Conservation (phyloP, 768 basidiomycete species). For the Nidularia sp. region DNA sequence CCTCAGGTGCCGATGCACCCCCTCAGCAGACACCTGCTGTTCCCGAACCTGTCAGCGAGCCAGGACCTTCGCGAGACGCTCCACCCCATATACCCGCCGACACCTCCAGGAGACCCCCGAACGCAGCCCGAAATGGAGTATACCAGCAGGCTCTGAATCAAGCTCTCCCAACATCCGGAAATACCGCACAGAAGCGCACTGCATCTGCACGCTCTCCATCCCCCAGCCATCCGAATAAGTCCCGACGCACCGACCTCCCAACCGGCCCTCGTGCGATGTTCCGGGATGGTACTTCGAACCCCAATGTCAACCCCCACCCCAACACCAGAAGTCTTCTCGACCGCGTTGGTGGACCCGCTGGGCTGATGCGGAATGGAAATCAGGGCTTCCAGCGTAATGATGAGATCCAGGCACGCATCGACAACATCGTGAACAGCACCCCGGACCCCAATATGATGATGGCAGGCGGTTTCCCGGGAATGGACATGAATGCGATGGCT, state of each 20-base stretch:
- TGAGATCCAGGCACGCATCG: conserved; percentile 76
- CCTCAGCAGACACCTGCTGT: conserved; percentile 30
- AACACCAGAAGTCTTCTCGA: conserved; percentile 71
- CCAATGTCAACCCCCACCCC: conserved; percentile 14
- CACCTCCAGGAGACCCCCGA: conserved; percentile 37
- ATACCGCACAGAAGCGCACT: conserved; percentile 56
- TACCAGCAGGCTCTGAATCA: conserved; percentile 77
- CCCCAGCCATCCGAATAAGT: conserved; percentile 62
- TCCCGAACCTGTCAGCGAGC: conserved; percentile 23
- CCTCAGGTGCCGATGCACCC: conserved; percentile 43
- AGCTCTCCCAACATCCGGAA: conserved; percentile 46
- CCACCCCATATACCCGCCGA: conserved; percentile 31
- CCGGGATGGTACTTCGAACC: conserved; percentile 29
- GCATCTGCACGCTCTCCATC: conserved; percentile 68
- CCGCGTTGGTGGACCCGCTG: conserved; percentile 63
- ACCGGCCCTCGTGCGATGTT: conserved; percentile 86
- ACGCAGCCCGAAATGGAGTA: conserved; percentile 50
- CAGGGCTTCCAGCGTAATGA: conserved; percentile 41
- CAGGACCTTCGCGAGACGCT: conserved; percentile 21
- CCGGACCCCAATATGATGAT: conserved; percentile 57
- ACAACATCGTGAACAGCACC: conserved; percentile 64
- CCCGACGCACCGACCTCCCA: conserved; percentile 72
- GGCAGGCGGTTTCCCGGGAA: conserved; percentile 34
- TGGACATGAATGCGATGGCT: conserved; percentile 64
- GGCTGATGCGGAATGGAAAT: conserved; percentile 24